A percentile compares a stretch with the other conserved stretches of the same genome.
phyloP scores from a whole-genome alignment of 352 stramenopile genomes.

The Pythium graminicola region DNA sequence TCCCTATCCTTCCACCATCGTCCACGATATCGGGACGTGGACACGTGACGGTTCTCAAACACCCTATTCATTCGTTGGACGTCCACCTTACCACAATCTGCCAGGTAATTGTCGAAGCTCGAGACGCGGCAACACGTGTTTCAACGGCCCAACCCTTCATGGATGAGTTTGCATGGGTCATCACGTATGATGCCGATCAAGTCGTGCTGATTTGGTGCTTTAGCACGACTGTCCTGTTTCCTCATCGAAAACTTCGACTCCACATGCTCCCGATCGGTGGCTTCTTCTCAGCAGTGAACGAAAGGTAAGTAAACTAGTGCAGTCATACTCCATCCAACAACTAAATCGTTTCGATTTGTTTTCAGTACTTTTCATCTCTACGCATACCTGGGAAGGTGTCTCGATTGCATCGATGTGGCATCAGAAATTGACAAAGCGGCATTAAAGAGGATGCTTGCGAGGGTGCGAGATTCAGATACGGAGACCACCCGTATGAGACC shows the following conservation, averaged over 20 bases:
- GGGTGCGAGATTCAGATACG: background rate
- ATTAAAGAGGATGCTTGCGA: background rate
- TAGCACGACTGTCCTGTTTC: conserved; percentile 44
- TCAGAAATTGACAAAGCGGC: conserved; percentile 5
- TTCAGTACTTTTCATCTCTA: conserved; percentile 10
- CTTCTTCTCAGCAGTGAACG: conserved; percentile 2
- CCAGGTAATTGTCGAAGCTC: conserved; percentile 31
- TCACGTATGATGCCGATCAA: conserved; percentile 40
- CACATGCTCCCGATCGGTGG: conserved; percentile 13
- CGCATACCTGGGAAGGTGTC: conserved; percentile 15
- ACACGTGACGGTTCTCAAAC: conserved; percentile 37
- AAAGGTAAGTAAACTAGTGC: conserved; percentile 4
- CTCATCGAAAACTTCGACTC: conserved; percentile 39
- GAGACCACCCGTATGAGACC: background rate
- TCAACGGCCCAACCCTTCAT: conserved; percentile 1
- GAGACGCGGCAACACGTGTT: conserved; percentile 13
- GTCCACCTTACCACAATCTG: conserved; percentile 38
- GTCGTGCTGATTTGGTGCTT: conserved; percentile 52
- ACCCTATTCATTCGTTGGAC: conserved; percentile 39
- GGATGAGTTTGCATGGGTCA: conserved; percentile 48
- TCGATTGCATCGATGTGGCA: conserved; percentile 16
- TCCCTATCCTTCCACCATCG: conserved; percentile 19
- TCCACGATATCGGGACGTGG: background rate
- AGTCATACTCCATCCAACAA: too few species aligned
- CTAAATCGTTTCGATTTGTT: too few species aligned